Base-by-base conservation (phyloP, 305 asterid genomes). In the Fraxinus baroniana region DNA sequence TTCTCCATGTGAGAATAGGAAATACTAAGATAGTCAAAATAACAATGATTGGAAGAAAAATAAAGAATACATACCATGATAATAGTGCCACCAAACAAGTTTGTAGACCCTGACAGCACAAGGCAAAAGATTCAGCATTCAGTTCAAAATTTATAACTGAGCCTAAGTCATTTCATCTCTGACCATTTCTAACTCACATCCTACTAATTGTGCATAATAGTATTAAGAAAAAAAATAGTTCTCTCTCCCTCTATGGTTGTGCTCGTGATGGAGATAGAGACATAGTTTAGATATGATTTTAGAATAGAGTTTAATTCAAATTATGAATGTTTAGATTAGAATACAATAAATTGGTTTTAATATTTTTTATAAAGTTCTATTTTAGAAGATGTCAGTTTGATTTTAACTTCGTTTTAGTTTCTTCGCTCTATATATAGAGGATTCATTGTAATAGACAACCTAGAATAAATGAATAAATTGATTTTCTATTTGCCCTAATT, bases 31-130 rank as follows among this genome's bases (percentile, higher is more conserved):
- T 78, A 82, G 33, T 55, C 49, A 46, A 20, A 55, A 36, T 79
- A 86, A 15, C 57, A 17, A 73, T 57, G 44, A 28, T 72, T 10
- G 20, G 74, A 36, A 12, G 71, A 77, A 33, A 37, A 57, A 74
- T 37, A 86, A 68, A 13, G 30, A 68, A 74, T 76, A 86, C 92
- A 72, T 94, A 97, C 99, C 99, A 93, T 82, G 98, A 92, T 79
- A 97, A 85, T 39, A 97, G 88, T 76, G 98, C 94, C 78, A 97
- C 97, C 80, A 94, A 89, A 89, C 99, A 97, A 79, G 97, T 93
- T 84, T 90, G 99, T 87, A 96, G 79, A 81, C 99, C 99, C 99
- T 96, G 94, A 36, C 87, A 78, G 79, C 17, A 83, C 74, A 87
- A 76, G 80, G 78, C 78, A 81, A 64, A 79, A 78, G 37, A 79